These are phyloP conservation scores for Cornus suecica DNA, from an alignment of 148 eudicot species.

Conservation along the genomic window DNA sequence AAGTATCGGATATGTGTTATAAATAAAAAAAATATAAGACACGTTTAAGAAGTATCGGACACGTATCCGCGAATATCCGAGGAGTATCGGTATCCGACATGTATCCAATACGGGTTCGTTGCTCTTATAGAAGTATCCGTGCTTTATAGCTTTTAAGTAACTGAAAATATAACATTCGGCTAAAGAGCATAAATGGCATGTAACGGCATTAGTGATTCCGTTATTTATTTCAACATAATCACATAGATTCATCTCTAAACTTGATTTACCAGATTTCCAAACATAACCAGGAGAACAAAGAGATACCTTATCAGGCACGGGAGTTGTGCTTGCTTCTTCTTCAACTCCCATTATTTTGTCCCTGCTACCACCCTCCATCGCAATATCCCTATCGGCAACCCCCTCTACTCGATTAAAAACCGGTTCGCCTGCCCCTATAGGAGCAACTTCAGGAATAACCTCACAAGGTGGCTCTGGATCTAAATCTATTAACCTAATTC, in stretches of 20 bases:
- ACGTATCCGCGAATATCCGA: no score
- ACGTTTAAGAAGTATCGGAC: no score
- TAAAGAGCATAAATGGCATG: not conserved
- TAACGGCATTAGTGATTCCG: not conserved
- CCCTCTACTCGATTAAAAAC: slow-evolving; percentile 57
- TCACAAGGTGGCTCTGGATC: slow-evolving; percentile 75
- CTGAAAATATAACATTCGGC: not conserved
- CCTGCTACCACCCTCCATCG: slow-evolving; percentile 78
- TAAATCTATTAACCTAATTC: slow-evolving; percentile 71
- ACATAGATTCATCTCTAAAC: not conserved
- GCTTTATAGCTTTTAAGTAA: not conserved
- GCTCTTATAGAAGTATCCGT: no score
- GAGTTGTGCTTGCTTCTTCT: slow-evolving; percentile 73
- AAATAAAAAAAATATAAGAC: no score
- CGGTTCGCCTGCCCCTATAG: slow-evolving; percentile 49
- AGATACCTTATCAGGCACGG: slow-evolving; percentile 87
- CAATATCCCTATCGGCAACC: slow-evolving; percentile 62
- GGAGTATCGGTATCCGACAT: no score
- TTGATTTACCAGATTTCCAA: not conserved
- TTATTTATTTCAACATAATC: not conserved
- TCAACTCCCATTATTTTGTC: slow-evolving; percentile 73
- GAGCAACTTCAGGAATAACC: slow-evolving; percentile 56
- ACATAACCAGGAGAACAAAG: not conserved
- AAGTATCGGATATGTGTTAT: no score
- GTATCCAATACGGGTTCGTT: no score